Conservation (phyloP, 306 rosid species). For the Cucumis hystrix region DNA sequence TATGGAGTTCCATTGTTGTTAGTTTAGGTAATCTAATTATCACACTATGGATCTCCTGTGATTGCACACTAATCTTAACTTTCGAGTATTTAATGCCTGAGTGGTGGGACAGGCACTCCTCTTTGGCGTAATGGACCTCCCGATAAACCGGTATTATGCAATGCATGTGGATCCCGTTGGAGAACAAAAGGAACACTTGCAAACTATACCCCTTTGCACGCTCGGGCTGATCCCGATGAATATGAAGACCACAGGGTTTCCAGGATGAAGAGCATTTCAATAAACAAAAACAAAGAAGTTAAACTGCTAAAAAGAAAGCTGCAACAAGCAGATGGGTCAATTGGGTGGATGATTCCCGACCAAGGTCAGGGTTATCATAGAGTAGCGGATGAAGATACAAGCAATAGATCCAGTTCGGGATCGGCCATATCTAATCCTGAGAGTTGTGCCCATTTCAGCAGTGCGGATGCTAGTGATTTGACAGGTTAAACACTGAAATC, state of each 20-base stretch:
- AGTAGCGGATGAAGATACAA: slow-evolving; percentile 60
- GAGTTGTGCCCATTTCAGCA: slow-evolving; percentile 78
- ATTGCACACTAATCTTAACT: slow-evolving; percentile 1
- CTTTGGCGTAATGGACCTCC: slow-evolving; percentile 99
- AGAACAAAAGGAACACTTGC: slow-evolving; percentile 98
- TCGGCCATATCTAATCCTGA: slow-evolving; percentile 92
- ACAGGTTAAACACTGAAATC: slow-evolving; percentile 53
- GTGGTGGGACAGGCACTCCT: slow-evolving; percentile 69
- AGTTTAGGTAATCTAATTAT: background rate
- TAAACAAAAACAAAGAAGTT: slow-evolving; percentile 66
- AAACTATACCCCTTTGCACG: slow-evolving; percentile 94
- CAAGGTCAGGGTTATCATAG: slow-evolving; percentile 52
- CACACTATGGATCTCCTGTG: background rate
- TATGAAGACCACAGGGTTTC: slow-evolving; percentile 57
- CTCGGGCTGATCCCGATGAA: slow-evolving; percentile 79
- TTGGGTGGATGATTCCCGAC: slow-evolving; percentile 32
- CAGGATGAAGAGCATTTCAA: slow-evolving; percentile 52
- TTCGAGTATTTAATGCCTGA: background rate
- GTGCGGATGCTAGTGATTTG: slow-evolving; percentile 80
- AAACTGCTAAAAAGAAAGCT: slow-evolving; percentile 62
- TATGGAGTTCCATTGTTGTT: background rate
- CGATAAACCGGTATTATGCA: slow-evolving; percentile 94
- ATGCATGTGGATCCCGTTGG: slow-evolving; percentile 99
- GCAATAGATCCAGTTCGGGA: slow-evolving; percentile 94
- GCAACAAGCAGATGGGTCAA: slow-evolving; percentile 30